Conservation (phyloP, 2,329 filamentous ascomycete genomes). For the Aspergillus sp. region DNA sequence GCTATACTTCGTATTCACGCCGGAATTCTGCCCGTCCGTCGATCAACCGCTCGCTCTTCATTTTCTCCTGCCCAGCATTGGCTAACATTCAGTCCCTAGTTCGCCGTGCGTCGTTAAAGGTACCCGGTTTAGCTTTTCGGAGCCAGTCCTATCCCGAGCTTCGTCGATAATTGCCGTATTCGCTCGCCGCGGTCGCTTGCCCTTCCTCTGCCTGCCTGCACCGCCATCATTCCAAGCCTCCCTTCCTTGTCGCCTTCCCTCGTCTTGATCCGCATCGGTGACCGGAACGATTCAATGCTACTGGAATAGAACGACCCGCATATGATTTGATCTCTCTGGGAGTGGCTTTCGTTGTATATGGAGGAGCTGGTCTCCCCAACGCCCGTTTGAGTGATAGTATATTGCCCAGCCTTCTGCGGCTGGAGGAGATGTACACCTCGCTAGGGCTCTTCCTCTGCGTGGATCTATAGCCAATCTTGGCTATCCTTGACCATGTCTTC, state of each 20-base stretch:
- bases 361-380: constrained; percentile 47
- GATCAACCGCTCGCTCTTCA: constrained; percentile 25
- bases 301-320: constrained; percentile 4
- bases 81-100: constrained; percentile 15
- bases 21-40: constrained; percentile 21
- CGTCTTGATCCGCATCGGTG: background rate
- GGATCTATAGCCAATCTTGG: constrained; percentile 20
- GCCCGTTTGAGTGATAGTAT: constrained; percentile 22
- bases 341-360: constrained; percentile 30
- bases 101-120: constrained; percentile 7
- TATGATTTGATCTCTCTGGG: constrained; percentile 17
- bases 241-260: background rate
- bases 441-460: constrained; percentile 26
- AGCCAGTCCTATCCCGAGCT: constrained; percentile 8
- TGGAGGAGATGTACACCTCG: constrained; percentile 34
- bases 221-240: constrained; percentile 13
- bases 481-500: constrained; percentile 37
- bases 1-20: constrained; percentile 16
- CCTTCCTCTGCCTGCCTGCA: constrained; percentile 11
- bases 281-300: constrained; percentile 16
- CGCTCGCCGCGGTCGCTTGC: constrained; percentile 13
- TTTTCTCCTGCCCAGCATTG: constrained; percentile 16
- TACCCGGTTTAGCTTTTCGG: constrained; percentile 9
- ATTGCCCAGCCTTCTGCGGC: constrained; percentile 17
- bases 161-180: constrained; percentile 10